Evolutionary conservation across 139 green algal genomes (phyloP).

Genomic region (Tetradesmus lagerheimii): DNA sequence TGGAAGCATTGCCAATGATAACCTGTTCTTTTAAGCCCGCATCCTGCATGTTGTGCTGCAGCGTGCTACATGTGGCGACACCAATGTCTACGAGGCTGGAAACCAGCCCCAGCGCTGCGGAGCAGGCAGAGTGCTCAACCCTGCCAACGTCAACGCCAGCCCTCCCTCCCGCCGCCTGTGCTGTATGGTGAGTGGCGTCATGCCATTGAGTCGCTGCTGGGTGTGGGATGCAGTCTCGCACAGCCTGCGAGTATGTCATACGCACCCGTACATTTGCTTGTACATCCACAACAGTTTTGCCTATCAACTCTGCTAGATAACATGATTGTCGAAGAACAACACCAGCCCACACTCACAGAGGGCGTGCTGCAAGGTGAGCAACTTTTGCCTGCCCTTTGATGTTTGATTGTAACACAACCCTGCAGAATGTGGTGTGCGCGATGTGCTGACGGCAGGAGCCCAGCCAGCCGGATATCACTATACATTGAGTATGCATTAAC

Average conservation of each 20-base stretch:
- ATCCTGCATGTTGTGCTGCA: neutral
- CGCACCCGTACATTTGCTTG: no score
- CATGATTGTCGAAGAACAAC: neutral
- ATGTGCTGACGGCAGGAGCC: no score
- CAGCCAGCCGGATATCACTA: no score
- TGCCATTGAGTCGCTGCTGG: no score
- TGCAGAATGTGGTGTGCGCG: no score
- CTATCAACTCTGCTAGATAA: no score
- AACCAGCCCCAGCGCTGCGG: neutral
- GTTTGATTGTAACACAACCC: no score
- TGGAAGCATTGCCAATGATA: neutral
- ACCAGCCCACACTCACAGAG: neutral
- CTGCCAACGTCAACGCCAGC: neutral
- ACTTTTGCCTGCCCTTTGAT: no score
- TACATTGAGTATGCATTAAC: no score
- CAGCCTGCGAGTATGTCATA: no score
- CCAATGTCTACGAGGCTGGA: neutral
- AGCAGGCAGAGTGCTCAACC: neutral
- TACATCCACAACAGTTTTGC: no score
- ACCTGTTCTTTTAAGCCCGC: neutral
- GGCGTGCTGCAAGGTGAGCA: neutral
- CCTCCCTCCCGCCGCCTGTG: neutral
- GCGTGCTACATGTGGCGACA: neutral
- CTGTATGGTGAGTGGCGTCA: neutral
- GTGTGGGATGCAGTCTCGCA: no score